phyloP scores from a whole-genome alignment of 2,329 filamentous ascomycete genomes.

The Nigrospora osmanthi region DNA sequence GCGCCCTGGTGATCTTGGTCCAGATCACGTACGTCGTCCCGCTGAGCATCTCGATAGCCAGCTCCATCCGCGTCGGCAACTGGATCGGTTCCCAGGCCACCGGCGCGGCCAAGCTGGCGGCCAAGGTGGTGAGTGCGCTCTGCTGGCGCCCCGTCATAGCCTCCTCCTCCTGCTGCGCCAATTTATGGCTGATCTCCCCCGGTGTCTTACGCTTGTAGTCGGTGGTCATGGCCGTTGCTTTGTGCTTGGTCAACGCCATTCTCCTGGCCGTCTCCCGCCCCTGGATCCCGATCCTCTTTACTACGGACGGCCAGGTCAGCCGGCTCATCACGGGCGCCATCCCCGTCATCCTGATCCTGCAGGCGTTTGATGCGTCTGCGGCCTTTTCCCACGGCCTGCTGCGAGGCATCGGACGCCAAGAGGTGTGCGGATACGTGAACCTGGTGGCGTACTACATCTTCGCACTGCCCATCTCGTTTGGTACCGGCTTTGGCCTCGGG shows the following conservation, averaged over 20 bases:
- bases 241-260: conserved; percentile 25
- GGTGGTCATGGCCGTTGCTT: conserved; percentile 17
- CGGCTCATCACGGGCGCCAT: conserved; percentile 21
- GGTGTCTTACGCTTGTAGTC: no score
- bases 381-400: conserved; percentile 28
- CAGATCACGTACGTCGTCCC: conserved; percentile 34
- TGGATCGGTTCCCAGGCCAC: conserved; percentile 29
- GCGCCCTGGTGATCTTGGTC: conserved; percentile 30
- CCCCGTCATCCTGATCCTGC: conserved; percentile 22
- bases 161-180: no score
- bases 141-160: no score
- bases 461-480: conserved; percentile 28
- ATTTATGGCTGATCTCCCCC: no score
- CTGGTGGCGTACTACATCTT: conserved; percentile 27
- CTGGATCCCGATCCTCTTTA: conserved; percentile 21
- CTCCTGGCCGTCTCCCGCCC: conserved; percentile 21
- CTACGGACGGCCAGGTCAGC: conserved; percentile 20
- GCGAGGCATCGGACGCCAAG: conserved; percentile 29
- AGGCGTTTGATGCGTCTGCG: conserved; percentile 25
- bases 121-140: background rate
- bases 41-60: conserved; percentile 31
- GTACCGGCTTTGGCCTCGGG: conserved; percentile 30
- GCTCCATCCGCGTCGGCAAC: conserved; percentile 32
- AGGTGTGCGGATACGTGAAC: conserved; percentile 26
- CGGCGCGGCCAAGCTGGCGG: conserved; percentile 19